Conservation (phyloP, 2,329 filamentous ascomycete species). For the Rhexocercosporidium sp. region DNA sequence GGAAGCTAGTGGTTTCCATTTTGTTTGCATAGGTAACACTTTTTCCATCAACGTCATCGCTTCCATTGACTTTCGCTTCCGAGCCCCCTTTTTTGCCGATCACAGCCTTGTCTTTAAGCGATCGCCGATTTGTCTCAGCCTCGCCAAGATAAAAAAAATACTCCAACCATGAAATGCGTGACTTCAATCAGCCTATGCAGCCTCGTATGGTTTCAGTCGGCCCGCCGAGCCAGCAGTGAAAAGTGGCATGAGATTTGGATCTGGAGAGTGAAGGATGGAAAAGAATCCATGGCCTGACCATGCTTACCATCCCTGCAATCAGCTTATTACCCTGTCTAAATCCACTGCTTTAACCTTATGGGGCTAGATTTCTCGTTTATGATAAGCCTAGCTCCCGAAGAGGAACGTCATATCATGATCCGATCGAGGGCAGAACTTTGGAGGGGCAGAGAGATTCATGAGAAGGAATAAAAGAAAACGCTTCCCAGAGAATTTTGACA, state of each 20-base stretch:
- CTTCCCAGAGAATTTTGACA: not conserved
- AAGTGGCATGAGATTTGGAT: conserved; percentile 21
- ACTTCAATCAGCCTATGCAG: conserved; percentile 4
- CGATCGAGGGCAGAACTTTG: conserved; percentile 14
- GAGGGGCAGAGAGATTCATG: conserved; percentile 15
- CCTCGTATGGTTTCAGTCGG: conserved; percentile 1
- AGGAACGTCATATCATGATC: conserved; percentile 22
- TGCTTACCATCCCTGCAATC: conserved; percentile 10
- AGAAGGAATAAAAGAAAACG: conserved; percentile 12
- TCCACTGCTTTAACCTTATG: not conserved
- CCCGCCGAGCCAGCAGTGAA: not conserved
- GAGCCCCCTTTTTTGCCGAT: not conserved
- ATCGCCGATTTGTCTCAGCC: not conserved
- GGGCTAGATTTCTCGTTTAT: conserved; percentile 25
- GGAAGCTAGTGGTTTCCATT: not conserved
- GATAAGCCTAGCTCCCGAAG: conserved; percentile 21
- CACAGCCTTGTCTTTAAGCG: not conserved
- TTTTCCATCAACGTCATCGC: conserved; percentile 13
- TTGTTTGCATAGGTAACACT: not conserved
- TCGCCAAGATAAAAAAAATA: not conserved
- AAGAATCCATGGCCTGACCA: conserved; percentile 16
- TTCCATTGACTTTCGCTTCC: not conserved
- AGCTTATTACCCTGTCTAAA: conserved; percentile 8
- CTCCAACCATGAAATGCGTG: not conserved
- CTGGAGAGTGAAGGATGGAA: not conserved